Evolutionary conservation across 1,284 basidiomycete genomes (phyloP).

Genomic region (Abortiporus biennis): DNA sequence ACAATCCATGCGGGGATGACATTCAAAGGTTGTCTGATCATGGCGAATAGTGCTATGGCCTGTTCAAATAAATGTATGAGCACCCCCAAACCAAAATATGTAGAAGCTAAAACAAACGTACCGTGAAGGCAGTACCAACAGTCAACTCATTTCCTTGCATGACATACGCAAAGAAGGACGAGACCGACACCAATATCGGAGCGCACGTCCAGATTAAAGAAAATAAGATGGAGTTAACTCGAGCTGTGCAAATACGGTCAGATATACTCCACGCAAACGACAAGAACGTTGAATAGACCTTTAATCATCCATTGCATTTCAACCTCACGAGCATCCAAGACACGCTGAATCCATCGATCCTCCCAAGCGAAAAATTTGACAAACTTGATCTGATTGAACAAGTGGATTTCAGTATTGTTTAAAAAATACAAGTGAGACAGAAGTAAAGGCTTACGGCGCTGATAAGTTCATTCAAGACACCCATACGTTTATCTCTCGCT

Average conservation of each 20-base stretch:
- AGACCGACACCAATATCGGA: constrained; percentile 64
- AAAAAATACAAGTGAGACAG: background rate
- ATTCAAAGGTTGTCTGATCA: constrained; percentile 70
- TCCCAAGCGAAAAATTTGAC: constrained; percentile 90
- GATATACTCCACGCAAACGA: background rate
- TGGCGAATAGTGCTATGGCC: constrained; percentile 67
- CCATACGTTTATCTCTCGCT: constrained; percentile 82
- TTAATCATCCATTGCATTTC: constrained; percentile 73
- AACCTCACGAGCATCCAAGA: constrained; percentile 47
- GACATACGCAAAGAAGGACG: constrained; percentile 63
- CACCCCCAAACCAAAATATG: background rate
- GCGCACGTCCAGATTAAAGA: constrained; percentile 56
- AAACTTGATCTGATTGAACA: constrained; percentile 70
- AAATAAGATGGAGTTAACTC: constrained; percentile 62
- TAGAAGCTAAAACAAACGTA: too few species aligned
- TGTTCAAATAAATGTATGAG: constrained; percentile 18
- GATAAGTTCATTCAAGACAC: constrained; percentile 82
- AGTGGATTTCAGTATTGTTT: too few species aligned
- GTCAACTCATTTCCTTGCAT: constrained; percentile 60
- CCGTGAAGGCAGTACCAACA: constrained; percentile 67
- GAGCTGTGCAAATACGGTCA: constrained; percentile 31
- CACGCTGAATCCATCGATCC: constrained; percentile 61
- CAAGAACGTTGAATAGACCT: constrained; percentile 26
- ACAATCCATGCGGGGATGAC: constrained; percentile 66
- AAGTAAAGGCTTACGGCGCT: constrained; percentile 40